Evolutionary conservation across 257 asterid genomes (phyloP).

Genomic region (Solanum corneliomulleri): DNA sequence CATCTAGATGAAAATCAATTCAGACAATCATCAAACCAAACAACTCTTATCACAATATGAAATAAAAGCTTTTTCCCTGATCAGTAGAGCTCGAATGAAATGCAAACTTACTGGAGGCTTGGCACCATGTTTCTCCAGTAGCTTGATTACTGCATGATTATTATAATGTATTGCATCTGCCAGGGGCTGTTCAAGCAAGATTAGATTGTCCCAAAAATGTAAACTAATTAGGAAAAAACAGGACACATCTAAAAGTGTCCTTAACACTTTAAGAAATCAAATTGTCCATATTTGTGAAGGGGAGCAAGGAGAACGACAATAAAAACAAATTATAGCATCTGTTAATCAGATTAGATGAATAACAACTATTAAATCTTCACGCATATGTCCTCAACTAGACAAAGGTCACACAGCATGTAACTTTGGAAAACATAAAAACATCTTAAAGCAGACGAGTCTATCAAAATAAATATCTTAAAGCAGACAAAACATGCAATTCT

Average conservation of each 20-base stretch:
- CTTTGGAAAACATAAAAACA: not conserved
- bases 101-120: conserved; percentile 39
- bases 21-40: not conserved
- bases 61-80: not conserved
- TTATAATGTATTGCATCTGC: conserved; percentile 86
- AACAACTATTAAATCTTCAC: not conserved
- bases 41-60: not conserved
- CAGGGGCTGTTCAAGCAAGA: conserved; percentile 53
- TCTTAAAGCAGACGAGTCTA: not conserved
- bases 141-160: conserved; percentile 54
- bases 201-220: not conserved
- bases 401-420: not conserved
- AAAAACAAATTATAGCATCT: not conserved
- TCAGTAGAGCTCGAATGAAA: not conserved
- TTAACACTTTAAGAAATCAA: not conserved
- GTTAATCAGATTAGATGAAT: not conserved
- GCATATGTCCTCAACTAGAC: not conserved
- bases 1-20: conserved; percentile 26
- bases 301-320: not conserved
- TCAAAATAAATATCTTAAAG: not conserved
- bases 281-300: not conserved
- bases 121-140: conserved; percentile 80
- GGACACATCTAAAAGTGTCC: not conserved
- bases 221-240: not conserved
- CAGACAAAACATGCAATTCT: not conserved